Conservation (phyloP, 129 eudicot genomes). For the Oenanthe sinensis region DNA sequence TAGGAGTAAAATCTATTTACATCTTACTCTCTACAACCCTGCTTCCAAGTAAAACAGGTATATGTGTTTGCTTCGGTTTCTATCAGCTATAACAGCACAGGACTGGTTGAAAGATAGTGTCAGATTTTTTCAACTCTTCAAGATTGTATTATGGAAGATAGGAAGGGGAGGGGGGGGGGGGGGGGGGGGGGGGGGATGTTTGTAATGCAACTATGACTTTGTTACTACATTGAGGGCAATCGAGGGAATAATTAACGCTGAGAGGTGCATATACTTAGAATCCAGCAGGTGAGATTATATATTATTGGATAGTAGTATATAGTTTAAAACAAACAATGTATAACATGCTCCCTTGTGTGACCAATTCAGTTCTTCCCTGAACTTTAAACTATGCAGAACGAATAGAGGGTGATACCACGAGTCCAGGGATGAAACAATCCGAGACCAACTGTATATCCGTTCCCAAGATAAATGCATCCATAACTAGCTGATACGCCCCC, state of each 20-base stretch:
- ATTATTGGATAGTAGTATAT: not conserved
- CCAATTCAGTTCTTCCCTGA: not conserved
- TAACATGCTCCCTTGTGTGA: not conserved
- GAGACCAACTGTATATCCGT: constrained; percentile 36
- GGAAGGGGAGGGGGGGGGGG: too few species aligned
- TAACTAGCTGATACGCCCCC: constrained; percentile 53
- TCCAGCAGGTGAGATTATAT: not conserved
- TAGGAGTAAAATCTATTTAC: too few species aligned
- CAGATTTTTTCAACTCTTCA: not conserved
- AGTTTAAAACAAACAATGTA: not conserved
- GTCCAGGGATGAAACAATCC: constrained; percentile 34
- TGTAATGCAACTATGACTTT: not conserved
- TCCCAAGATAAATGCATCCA: constrained; percentile 41
- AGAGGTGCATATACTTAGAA: not conserved
- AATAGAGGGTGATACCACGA: constrained; percentile 34
- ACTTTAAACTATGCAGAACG: constrained; percentile 31
- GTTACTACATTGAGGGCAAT: not conserved
- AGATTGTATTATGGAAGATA: too few species aligned
- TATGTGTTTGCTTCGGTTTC: not conserved
- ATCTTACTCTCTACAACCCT: too few species aligned
- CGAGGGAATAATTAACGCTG: not conserved
- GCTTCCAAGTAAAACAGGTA: too few species aligned
- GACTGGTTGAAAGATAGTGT: not conserved
- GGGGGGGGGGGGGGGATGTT: not conserved
- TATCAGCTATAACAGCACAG: not conserved